Evolutionary conservation across 208 protist genomes (phyloP).

Genomic region (Acanthamoeba sp.): DNA sequence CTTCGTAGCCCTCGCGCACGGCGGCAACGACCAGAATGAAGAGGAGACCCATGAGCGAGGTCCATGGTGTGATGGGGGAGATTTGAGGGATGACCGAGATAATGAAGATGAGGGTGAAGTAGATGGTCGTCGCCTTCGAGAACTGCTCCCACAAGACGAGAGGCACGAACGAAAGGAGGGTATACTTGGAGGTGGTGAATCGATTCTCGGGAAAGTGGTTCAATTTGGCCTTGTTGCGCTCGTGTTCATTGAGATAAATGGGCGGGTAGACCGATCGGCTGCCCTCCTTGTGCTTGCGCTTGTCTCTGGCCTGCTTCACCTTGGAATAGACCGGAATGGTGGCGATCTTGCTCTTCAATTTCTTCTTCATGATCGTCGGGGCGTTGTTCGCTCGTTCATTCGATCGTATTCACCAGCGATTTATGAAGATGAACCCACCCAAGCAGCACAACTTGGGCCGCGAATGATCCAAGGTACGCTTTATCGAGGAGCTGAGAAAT

Average conservation of each 20-base stretch:
- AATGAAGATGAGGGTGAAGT: conserved; percentile 96
- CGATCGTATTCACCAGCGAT: no score
- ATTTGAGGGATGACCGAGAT: conserved; percentile 94
- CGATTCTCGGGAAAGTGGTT: conserved; percentile 46
- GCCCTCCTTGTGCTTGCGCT: conserved; percentile 65
- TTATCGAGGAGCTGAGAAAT: no score
- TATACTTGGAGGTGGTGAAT: conserved; percentile 95
- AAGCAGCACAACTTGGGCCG: no score
- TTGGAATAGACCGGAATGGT: conserved; percentile 18
- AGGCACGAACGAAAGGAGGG: conserved; percentile 95
- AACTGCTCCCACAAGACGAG: conserved; percentile 98
- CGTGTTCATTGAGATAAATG: conserved; percentile 34
- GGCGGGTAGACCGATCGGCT: conserved; percentile 11
- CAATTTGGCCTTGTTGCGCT: neutral
- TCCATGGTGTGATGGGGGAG: conserved; percentile 93
- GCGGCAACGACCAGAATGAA: conserved; percentile 95
- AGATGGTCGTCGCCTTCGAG: conserved; percentile 95
- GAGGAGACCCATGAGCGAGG: conserved; percentile 93
- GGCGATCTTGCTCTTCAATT: neutral
- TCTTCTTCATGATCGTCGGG: conserved; percentile 46
- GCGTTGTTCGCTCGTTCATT: no score
- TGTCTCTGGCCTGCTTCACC: conserved; percentile 15
- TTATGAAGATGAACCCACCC: no score
- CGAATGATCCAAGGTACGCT: no score
- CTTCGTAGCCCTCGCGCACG: conserved; percentile 96